phyloP scores from a whole-genome alignment of 495 filamentous ascomycete genomes.

The Penicillium mononematosum region DNA sequence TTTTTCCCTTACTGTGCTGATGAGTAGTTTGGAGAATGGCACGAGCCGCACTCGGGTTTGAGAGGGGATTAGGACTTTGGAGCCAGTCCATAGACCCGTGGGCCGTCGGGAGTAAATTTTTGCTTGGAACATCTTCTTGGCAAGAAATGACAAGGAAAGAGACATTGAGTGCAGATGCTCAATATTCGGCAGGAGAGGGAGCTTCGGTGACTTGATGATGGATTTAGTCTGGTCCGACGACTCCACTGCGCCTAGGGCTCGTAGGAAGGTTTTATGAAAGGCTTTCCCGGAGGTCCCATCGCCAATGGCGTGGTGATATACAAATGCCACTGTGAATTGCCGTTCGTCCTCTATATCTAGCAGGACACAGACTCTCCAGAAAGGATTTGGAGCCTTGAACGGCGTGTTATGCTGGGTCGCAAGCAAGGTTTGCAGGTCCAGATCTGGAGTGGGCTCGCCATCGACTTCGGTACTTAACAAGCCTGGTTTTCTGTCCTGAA shows the following conservation, averaged over 20 bases:
- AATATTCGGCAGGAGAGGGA: conserved; percentile 32
- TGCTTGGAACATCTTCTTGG: conserved; percentile 28
- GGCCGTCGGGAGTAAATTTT: conserved; percentile 26
- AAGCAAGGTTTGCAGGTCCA: conserved; percentile 37
- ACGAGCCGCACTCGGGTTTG: conserved; percentile 23
- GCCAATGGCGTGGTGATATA: conserved; percentile 39
- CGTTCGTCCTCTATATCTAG: conserved; percentile 19
- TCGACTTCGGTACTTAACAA: conserved; percentile 18
- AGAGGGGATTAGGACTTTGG: conserved; percentile 20
- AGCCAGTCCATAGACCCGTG: conserved; percentile 27
- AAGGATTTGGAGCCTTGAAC: conserved; percentile 33
- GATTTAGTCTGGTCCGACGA: conserved; percentile 21
- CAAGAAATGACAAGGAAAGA: conserved; percentile 28
- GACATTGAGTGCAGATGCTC: conserved; percentile 28
- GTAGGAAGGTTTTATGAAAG: conserved; percentile 34
- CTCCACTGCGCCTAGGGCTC: conserved; percentile 20
- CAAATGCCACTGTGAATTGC: conserved; percentile 37
- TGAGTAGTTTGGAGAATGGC: conserved; percentile 22
- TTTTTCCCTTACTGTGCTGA: conserved; percentile 19
- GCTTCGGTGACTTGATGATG: conserved; percentile 27
- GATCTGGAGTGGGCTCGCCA: conserved; percentile 24
- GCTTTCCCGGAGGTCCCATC: conserved; percentile 39
- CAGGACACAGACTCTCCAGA: conserved; percentile 42
- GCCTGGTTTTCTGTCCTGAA: conserved; percentile 25
- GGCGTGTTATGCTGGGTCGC: conserved; percentile 37